Evolutionary conservation across 2,329 filamentous ascomycete species (phyloP).

Genomic region (Colletotrichum noveboracense): DNA sequence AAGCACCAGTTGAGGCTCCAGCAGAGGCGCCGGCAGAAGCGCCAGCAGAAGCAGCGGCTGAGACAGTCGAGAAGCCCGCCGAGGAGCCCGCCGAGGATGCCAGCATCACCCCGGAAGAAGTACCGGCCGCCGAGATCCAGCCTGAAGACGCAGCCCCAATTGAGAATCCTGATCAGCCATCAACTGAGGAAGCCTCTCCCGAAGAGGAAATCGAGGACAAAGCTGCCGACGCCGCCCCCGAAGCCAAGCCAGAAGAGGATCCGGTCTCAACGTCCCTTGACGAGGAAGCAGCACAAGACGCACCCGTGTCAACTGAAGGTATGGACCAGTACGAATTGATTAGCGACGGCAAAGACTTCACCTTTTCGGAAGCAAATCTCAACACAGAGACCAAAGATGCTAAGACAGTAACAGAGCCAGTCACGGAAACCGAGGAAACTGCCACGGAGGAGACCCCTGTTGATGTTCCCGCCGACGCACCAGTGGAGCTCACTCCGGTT

Average conservation of each 20-base stretch:
- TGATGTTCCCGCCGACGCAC: not conserved
- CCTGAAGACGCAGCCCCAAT: not conserved
- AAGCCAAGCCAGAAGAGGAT: not conserved
- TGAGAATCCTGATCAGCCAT: not conserved
- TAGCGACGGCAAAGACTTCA: conserved; percentile 17
- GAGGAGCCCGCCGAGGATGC: not conserved
- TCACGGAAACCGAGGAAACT: not conserved
- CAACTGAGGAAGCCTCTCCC: not conserved
- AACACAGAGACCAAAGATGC: not conserved
- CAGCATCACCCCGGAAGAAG: not conserved
- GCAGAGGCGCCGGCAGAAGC: no score
- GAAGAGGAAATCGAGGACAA: not conserved
- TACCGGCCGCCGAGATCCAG: not conserved
- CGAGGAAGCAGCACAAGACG: not conserved
- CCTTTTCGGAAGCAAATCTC: not conserved
- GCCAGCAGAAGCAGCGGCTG: no score
- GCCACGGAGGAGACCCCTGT: not conserved
- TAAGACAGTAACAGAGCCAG: conserved; percentile 8
- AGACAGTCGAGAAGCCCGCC: not conserved
- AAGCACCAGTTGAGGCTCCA: not conserved
- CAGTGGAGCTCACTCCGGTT: not conserved
- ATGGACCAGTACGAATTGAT: conserved; percentile 17
- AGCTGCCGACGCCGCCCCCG: not conserved
- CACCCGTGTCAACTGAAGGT: conserved; percentile 8
- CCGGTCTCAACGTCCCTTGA: not conserved